A percentile compares a stretch with the other conserved stretches of the same genome.
phyloP scores from a whole-genome alignment of 805 yeast genomes.

The Candida boleticola region DNA sequence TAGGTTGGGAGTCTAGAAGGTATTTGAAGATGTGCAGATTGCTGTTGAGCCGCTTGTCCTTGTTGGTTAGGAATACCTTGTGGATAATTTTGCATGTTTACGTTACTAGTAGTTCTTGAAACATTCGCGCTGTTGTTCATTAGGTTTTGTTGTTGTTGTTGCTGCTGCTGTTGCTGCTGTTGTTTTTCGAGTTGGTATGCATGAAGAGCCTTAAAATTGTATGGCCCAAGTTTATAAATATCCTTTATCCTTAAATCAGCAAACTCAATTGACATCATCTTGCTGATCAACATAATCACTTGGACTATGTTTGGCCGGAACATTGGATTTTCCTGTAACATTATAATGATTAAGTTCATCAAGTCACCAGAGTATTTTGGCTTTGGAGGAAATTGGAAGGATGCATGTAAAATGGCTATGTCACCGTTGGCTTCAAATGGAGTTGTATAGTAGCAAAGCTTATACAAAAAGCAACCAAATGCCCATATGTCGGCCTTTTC shows the following conservation, averaged over 20 bases:
- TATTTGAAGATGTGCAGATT: neutral
- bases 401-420: constrained; percentile 81
- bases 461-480: constrained; percentile 85
- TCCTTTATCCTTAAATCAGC: constrained; percentile 34
- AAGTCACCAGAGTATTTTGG: constrained; percentile 73
- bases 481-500: constrained; percentile 98
- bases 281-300: constrained; percentile 63
- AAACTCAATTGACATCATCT: constrained; percentile 41
- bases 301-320: constrained; percentile 87
- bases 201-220: constrained; percentile 55
- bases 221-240: constrained; percentile 51
- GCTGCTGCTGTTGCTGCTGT: constrained; percentile 32
- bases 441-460: constrained; percentile 87
- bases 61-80: constrained; percentile 5
- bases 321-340: constrained; percentile 80
- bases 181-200: constrained; percentile 45
- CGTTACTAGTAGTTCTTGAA: constrained; percentile 1
- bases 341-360: constrained; percentile 69
- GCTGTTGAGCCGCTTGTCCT: constrained; percentile 1
- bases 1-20: neutral
- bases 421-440: constrained; percentile 92
- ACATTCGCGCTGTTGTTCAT: constrained; percentile 13
- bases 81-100: neutral
- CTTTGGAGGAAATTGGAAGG: constrained; percentile 67
- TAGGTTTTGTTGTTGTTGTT: constrained; percentile 40